Evolutionary conservation across 352 stramenopile genomes (phyloP).

Genomic region (Thraustochytrium sp.): DNA sequence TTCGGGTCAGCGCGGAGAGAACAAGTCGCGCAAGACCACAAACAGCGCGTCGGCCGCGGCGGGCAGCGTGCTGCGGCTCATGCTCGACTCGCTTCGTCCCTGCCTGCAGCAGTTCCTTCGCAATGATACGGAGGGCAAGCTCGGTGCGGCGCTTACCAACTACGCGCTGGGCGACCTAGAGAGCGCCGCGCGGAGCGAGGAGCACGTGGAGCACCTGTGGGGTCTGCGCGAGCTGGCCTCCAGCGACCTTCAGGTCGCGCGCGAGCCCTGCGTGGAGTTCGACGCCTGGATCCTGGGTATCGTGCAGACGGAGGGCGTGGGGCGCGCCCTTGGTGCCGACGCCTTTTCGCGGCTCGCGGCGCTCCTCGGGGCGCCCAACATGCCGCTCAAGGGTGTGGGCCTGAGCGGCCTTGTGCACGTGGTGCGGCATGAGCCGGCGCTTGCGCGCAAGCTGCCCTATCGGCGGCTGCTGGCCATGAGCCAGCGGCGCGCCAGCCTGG

Average conservation of each 20-base stretch:
- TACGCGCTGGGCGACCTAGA: slow-evolving; percentile 64
- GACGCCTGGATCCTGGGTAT: slow-evolving; percentile 62
- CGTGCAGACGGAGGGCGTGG: slow-evolving; percentile 48
- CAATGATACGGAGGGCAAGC: slow-evolving; percentile 20
- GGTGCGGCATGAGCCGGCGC: not conserved
- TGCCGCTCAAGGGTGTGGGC: slow-evolving; percentile 49
- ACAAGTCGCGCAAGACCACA: not conserved
- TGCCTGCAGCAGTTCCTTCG: not conserved
- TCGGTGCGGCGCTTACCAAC: slow-evolving; percentile 53
- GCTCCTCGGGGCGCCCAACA: slow-evolving; percentile 48
- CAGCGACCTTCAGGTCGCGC: slow-evolving; percentile 55
- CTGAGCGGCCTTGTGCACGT: slow-evolving; percentile 46
- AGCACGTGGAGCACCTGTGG: slow-evolving; percentile 67
- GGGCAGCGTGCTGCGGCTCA: slow-evolving; percentile 41
- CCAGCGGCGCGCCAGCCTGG: slow-evolving; percentile 36
- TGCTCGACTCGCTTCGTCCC: not conserved
- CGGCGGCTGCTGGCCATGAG: slow-evolving; percentile 22
- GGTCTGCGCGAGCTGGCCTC: slow-evolving; percentile 62
- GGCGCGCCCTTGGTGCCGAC: not conserved
- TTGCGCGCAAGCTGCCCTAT: not conserved
- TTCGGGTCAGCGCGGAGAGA: slow-evolving; percentile 16
- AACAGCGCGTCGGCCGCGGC: slow-evolving; percentile 43
- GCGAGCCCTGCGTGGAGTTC: slow-evolving; percentile 70
- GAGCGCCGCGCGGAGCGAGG: slow-evolving; percentile 53
- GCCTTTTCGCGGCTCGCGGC: slow-evolving; percentile 48